Evolutionary conservation across 2,329 filamentous ascomycete species (phyloP), one percentile per base, ranked within the genome.

Genomic region (Curvularia eragrostidis): DNA sequence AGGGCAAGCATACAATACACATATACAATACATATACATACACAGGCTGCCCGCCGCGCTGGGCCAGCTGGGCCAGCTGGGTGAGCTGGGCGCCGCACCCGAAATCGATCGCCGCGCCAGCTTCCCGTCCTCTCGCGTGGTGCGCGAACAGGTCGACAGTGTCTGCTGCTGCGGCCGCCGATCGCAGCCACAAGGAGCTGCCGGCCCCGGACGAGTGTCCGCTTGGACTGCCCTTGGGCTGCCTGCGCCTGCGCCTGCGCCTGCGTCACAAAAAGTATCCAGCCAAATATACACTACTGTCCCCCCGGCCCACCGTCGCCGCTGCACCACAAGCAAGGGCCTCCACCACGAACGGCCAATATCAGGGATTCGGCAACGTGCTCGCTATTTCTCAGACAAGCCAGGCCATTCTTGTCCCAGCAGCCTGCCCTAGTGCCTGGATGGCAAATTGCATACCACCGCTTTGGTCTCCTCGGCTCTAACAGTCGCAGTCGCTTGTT

Each of bases 341-440:
- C 52, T 39, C 34, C 28, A 44, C 44, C 34, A 48, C 55, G 48
- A 61, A 55, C 55, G 58, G 51, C 51, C 51, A 52, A 41, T 34
- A 52, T 54, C 55, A 61, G 58, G 58, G 51, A 61, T 58, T 49
- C 55, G 55, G 51, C 58, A 58, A 30, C 43, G 46, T 46, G 28
- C 48, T 58, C 54, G 48, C 57, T 58, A 58, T 58, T 58, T 54
- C 46, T 41, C 46, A 46, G 24, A 46, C 47, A 41, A 41, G n/a
- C 44, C 54, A 48, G 54, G 41, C 54, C 53, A 44, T 42, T 58
- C 30, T 46, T 15, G 54, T 18, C 48, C 44, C 54, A 26, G 30
- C 19, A 52, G 36, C 32, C 47, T 48, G 10, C 13, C 47, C 47
- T 48, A 48, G 47, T 38, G 47, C 30, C 21, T 39, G 7, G 15